Conservation (phyloP, 1,139 yeast species). For the Pichia sp. region DNA sequence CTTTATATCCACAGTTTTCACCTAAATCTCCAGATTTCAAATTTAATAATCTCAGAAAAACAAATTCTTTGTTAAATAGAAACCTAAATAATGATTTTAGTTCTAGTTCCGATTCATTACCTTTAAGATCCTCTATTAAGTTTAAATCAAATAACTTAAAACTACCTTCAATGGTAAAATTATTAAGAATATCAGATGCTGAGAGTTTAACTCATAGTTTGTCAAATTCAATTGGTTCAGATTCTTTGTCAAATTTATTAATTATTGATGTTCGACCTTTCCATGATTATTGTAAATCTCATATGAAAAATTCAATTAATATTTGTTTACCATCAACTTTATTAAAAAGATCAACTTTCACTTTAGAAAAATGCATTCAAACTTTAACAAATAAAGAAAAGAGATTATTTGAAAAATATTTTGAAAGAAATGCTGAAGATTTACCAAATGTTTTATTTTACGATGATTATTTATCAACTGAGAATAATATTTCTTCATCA, state of each 20-base stretch:
- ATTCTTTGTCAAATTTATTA: slow-evolving; percentile 29
- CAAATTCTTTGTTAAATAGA: background rate
- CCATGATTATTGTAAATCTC: slow-evolving; percentile 45
- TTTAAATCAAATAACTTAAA: slow-evolving; percentile 20
- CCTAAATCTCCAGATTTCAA: slow-evolving; percentile 7
- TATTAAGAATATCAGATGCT: slow-evolving; percentile 17
- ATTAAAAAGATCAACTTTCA: slow-evolving; percentile 42
- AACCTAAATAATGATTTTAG: background rate
- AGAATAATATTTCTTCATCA: slow-evolving; percentile 31
- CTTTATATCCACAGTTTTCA: background rate
- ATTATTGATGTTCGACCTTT: slow-evolving; percentile 48
- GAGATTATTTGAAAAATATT: slow-evolving; percentile 26
- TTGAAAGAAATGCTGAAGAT: slow-evolving; percentile 22
- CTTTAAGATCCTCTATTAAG: slow-evolving; percentile 17
- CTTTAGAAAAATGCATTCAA: slow-evolving; percentile 43
- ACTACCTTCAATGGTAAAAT: slow-evolving; percentile 21
- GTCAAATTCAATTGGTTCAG: slow-evolving; percentile 19
- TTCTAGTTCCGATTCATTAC: slow-evolving; percentile 8
- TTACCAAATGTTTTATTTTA: slow-evolving; percentile 37
- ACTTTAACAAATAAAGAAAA: slow-evolving; percentile 43
- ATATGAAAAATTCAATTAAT: slow-evolving; percentile 42
- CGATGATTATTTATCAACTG: slow-evolving; percentile 29
- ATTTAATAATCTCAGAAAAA: background rate
- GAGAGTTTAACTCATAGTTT: slow-evolving; percentile 15
- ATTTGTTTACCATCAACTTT: slow-evolving; percentile 52